Evolutionary conservation across 257 asterid species (phyloP).

Genomic region (Nicotiana paniculata): DNA sequence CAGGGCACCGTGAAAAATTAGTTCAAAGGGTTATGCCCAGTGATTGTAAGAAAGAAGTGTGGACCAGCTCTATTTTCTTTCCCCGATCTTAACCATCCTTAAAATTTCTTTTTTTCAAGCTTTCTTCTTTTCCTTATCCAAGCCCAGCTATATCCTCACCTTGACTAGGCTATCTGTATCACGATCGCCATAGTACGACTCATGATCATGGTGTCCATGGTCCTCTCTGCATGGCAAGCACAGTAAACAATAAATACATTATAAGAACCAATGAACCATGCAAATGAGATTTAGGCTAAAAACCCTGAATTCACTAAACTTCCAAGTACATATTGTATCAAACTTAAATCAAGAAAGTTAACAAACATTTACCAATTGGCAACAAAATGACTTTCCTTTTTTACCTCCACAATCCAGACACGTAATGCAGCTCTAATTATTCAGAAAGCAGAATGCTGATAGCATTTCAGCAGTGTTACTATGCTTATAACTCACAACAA

Average conservation of each 20-base stretch:
- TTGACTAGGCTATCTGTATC: constrained; percentile 78
- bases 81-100: background rate
- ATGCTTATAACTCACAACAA: background rate
- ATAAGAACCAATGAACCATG: constrained; percentile 2
- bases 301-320: background rate
- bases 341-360: background rate
- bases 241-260: constrained; percentile 7
- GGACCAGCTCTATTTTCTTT: background rate
- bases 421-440: background rate
- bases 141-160: constrained; percentile 41
- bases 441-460: background rate
- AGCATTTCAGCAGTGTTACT: background rate
- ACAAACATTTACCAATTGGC: background rate
- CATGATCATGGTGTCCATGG: constrained; percentile 93
- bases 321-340: background rate
- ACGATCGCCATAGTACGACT: constrained; percentile 95
- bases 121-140: constrained; percentile 11
- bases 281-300: background rate
- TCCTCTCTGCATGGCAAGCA: constrained; percentile 47
- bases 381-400: background rate
- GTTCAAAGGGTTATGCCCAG: background rate
- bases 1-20: background rate
- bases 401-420: constrained; percentile 1
- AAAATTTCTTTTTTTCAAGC: background rate
- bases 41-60: background rate